These are phyloP conservation scores for Incumbomyces delicatus DNA, from an alignment of 2,329 filamentous ascomycete genomes.

Conservation along the genomic window DNA sequence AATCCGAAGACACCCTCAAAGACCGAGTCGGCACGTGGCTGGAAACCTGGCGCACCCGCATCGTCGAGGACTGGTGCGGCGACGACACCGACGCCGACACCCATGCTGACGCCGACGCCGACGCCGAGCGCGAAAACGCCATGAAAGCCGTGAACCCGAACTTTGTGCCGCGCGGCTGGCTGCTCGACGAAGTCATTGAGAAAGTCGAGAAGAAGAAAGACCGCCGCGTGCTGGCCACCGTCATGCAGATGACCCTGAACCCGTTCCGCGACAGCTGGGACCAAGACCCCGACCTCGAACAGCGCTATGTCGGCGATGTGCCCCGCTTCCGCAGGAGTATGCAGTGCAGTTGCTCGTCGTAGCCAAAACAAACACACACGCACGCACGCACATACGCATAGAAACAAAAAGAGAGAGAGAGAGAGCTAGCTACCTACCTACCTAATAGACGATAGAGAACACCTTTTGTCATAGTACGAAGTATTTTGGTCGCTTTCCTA, in stretches of 20 bases:
- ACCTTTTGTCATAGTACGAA: too few species aligned
- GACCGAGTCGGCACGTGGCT: constrained; percentile 69
- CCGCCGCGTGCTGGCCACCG: constrained; percentile 61
- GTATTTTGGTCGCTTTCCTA: too few species aligned
- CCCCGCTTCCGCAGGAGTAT: constrained; percentile 67
- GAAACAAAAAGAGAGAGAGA: too few species aligned
- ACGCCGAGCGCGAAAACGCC: constrained; percentile 53
- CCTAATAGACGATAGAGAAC: too few species aligned
- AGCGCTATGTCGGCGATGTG: constrained; percentile 76
- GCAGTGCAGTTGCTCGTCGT: constrained; percentile 95
- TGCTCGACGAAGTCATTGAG: constrained; percentile 85
- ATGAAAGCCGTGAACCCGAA: constrained; percentile 91
- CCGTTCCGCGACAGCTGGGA: constrained; percentile 66
- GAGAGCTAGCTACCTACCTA: too few species aligned
- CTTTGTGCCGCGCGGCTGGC: constrained; percentile 83
- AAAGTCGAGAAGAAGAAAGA: constrained; percentile 79
- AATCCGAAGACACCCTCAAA: constrained; percentile 54
- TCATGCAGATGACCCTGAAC: constrained; percentile 73
- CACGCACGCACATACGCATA: too few species aligned
- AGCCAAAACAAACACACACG: too few species aligned
- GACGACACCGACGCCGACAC: constrained; percentile 35
- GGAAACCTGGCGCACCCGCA: constrained; percentile 60
- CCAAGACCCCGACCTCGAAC: constrained; percentile 62
- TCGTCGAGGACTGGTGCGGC: constrained; percentile 61
- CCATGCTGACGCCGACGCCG: constrained; percentile 29